Conservation (phyloP, 2,329 filamentous ascomycete species). For the Ceratocystis cacaofunesta region DNA sequence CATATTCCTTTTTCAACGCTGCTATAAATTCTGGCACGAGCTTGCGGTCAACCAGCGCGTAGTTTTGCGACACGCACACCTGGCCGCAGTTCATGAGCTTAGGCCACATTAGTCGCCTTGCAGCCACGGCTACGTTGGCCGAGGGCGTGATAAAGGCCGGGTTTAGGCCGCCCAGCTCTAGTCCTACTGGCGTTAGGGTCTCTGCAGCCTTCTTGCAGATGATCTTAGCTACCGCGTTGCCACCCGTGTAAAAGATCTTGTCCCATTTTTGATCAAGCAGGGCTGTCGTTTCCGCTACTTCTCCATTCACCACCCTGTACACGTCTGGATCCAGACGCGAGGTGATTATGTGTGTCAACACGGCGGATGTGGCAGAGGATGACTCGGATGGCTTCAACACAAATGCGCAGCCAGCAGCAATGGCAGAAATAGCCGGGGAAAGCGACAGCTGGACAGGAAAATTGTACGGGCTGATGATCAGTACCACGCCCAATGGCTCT, state of each 20-base stretch:
- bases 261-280: conserved; percentile 85
- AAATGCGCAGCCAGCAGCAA: conserved; percentile 79
- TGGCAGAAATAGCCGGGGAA: conserved; percentile 71
- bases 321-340: conserved; percentile 60
- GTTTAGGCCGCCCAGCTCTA: conserved; percentile 86
- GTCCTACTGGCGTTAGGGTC: conserved; percentile 69
- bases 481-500: conserved; percentile 68
- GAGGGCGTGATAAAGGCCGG: conserved; percentile 82
- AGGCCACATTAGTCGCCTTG: conserved; percentile 72
- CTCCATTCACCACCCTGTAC: conserved; percentile 69
- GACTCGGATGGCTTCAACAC: conserved; percentile 84
- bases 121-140: conserved; percentile 65
- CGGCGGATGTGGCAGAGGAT: conserved; percentile 58
- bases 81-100: conserved; percentile 82
- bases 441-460: conserved; percentile 75
- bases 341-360: conserved; percentile 65
- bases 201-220: conserved; percentile 80
- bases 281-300: conserved; percentile 61
- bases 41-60: conserved; percentile 66
- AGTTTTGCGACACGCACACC: conserved; percentile 86
- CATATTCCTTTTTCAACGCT: conserved; percentile 54
- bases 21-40: conserved; percentile 57
- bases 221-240: conserved; percentile 63
- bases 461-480: conserved; percentile 90
- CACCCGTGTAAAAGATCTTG: conserved; percentile 95